Percentiles rank a stretch among this genome's conserved stretches.
phyloP scores from a whole-genome alignment of 805 yeast species.

The Lipomyces anomalus region DNA sequence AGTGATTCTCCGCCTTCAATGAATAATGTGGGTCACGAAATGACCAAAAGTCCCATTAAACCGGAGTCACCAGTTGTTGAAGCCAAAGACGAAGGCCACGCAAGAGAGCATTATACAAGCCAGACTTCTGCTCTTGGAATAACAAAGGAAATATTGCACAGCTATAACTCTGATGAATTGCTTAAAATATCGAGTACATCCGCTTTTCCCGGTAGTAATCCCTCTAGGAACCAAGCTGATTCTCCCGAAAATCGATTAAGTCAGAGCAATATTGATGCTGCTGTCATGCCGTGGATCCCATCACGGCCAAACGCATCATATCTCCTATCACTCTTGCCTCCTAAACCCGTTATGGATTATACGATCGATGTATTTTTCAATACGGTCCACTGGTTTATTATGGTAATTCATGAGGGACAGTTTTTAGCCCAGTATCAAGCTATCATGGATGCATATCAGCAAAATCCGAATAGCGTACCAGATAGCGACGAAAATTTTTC shows the following conservation, averaged over 20 bases:
- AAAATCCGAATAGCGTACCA: slow-evolving; percentile 8
- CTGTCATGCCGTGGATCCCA: slow-evolving; percentile 6
- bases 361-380: slow-evolving; percentile 11
- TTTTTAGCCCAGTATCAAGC: slow-evolving; percentile 5
- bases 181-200: background rate
- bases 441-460: slow-evolving; percentile 5
- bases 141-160: background rate
- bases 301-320: slow-evolving; percentile 9
- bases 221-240: background rate
- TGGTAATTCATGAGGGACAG: slow-evolving; percentile 10
- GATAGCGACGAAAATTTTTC: slow-evolving; percentile 13
- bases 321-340: slow-evolving; percentile 11
- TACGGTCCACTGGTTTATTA: slow-evolving; percentile 16
- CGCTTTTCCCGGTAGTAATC: background rate
- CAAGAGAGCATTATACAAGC: background rate
- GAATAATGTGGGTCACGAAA: background rate
- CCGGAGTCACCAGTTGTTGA: background rate
- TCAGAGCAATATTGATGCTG: background rate
- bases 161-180: background rate
- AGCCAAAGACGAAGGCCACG: background rate
- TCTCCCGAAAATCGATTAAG: background rate
- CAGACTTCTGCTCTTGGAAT: background rate
- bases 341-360: slow-evolving; percentile 13
- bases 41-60: background rate
- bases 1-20: background rate